A percentile compares a stretch with the other conserved stretches of the same genome.
Conservation (phyloP, 352 stramenopile genomes). For the Pythium scleroteichum region DNA sequence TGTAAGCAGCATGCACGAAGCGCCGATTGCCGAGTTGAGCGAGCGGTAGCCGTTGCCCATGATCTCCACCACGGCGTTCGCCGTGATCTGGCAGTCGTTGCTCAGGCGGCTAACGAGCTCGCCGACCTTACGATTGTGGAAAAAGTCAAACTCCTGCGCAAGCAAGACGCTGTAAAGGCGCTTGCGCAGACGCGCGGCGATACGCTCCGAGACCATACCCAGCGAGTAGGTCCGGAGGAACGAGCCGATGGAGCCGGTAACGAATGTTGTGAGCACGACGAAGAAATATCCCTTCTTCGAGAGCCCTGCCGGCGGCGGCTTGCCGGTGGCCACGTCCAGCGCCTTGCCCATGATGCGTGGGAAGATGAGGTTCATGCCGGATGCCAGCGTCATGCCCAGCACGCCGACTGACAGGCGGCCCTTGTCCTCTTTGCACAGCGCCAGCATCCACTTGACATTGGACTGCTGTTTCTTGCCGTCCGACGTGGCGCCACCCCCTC, state of each 20-base stretch:
- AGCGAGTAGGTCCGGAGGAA: conserved; percentile 89
- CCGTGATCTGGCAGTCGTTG: conserved; percentile 88
- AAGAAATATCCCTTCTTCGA: conserved; percentile 87
- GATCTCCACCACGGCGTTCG: conserved; percentile 86
- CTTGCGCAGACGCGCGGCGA: conserved; percentile 77
- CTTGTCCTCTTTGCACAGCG: conserved; percentile 69
- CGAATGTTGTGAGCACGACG: conserved; percentile 83
- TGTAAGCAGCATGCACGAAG: conserved; percentile 85
- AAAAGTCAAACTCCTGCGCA: conserved; percentile 85
- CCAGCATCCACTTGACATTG: conserved; percentile 68
- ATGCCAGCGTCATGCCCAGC: conserved; percentile 82
- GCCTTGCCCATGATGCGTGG: conserved; percentile 89
- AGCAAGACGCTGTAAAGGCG: conserved; percentile 77
- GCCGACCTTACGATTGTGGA: conserved; percentile 76
- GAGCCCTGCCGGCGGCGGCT: conserved; percentile 62
- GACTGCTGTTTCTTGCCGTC: conserved; percentile 28
- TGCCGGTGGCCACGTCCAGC: conserved; percentile 81
- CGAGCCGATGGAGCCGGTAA: conserved; percentile 80
- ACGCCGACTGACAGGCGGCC: conserved; percentile 65
- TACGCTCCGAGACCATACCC: conserved; percentile 85
- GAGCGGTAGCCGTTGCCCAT: conserved; percentile 87
- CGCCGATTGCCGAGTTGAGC: conserved; percentile 87
- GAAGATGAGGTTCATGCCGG: conserved; percentile 88
- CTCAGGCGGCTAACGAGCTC: conserved; percentile 86
- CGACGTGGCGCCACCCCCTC: conserved; percentile 30